Evolutionary conservation across 2,329 filamentous ascomycete species (phyloP).

Genomic region (Exophiala sideris): DNA sequence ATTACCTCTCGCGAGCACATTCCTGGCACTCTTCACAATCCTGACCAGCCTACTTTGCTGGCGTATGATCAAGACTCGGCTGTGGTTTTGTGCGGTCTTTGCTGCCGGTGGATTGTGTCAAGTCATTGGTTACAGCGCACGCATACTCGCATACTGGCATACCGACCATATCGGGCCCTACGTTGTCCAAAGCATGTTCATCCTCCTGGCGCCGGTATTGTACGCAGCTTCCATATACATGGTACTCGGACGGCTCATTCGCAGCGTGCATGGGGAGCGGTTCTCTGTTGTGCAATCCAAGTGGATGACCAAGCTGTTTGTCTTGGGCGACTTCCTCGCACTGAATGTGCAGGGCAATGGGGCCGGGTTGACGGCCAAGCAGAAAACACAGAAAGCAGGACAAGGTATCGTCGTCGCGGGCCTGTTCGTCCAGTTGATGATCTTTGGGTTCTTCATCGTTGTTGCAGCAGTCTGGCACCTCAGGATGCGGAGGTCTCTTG

Average conservation of each 20-base stretch:
- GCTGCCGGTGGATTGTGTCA: conserved; percentile 42
- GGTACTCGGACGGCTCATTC: conserved; percentile 44
- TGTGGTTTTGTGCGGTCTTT: conserved; percentile 36
- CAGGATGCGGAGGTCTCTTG: conserved; percentile 30
- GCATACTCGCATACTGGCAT: conserved; percentile 25
- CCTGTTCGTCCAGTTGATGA: conserved; percentile 30
- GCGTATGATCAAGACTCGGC: conserved; percentile 30
- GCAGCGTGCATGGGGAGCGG: conserved; percentile 30
- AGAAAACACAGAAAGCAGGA: conserved; percentile 13
- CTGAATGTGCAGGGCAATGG: conserved; percentile 45
- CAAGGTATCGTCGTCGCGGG: conserved; percentile 27
- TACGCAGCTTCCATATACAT: conserved; percentile 49
- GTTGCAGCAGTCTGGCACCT: conserved; percentile 27
- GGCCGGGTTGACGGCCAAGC: conserved; percentile 34
- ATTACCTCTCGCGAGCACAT: conserved; percentile 27
- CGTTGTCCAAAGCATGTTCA: conserved; percentile 39
- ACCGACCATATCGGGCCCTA: conserved; percentile 17
- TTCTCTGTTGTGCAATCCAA: conserved; percentile 38
- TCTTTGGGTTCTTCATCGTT: conserved; percentile 31
- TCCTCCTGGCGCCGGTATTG: conserved; percentile 44
- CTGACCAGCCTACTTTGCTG: conserved; percentile 30
- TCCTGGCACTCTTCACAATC: conserved; percentile 31
- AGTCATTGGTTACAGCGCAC: conserved; percentile 37
- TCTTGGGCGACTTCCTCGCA: conserved; percentile 41
- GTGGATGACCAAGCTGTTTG: conserved; percentile 39